phyloP scores from a whole-genome alignment of 1,284 basidiomycete species.

The Malassezia japonica region DNA sequence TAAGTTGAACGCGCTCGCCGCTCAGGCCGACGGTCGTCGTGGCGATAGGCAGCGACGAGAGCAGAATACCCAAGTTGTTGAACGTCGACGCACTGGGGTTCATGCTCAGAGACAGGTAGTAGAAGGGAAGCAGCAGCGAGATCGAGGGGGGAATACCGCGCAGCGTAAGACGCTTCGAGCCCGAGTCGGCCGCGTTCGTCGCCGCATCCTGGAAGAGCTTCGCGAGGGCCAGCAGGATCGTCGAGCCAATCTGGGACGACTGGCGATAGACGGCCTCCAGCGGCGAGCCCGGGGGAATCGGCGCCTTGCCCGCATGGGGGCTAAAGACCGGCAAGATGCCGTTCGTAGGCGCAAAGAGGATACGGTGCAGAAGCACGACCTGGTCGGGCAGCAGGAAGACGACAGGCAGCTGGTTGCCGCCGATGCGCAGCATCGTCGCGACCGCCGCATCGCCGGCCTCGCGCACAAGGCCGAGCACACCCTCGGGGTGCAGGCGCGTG shows the following conservation, averaged over 20 bases:
- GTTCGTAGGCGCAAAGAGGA: constrained; percentile 30
- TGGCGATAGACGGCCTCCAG: constrained; percentile 41
- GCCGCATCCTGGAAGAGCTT: constrained; percentile 55
- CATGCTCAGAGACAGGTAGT: constrained; percentile 57
- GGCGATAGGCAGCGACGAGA: constrained; percentile 52
- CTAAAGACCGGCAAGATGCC: constrained; percentile 28
- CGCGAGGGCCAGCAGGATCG: constrained; percentile 56
- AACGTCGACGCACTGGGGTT: constrained; percentile 56
- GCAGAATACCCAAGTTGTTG: constrained; percentile 59
- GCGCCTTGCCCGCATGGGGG: neutral
- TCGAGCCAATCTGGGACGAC: constrained; percentile 52
- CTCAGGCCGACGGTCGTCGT: constrained; percentile 33
- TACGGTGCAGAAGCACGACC: constrained; percentile 22
- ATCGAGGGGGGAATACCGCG: constrained; percentile 51
- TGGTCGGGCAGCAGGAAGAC: constrained; percentile 35
- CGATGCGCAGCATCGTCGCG: constrained; percentile 26
- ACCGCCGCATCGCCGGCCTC: constrained; percentile 30
- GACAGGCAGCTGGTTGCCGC: constrained; percentile 34
- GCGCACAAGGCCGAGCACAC: constrained; percentile 34
- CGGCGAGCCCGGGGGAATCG: neutral
- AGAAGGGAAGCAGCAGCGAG: constrained; percentile 54
- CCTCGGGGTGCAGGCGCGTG: constrained; percentile 20
- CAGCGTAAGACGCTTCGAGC: constrained; percentile 28
- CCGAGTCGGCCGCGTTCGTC: constrained; percentile 23
- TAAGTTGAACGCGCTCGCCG: constrained; percentile 43